Conservation (phyloP, 2,329 filamentous ascomycete species). For the Fusarium nematophilum region DNA sequence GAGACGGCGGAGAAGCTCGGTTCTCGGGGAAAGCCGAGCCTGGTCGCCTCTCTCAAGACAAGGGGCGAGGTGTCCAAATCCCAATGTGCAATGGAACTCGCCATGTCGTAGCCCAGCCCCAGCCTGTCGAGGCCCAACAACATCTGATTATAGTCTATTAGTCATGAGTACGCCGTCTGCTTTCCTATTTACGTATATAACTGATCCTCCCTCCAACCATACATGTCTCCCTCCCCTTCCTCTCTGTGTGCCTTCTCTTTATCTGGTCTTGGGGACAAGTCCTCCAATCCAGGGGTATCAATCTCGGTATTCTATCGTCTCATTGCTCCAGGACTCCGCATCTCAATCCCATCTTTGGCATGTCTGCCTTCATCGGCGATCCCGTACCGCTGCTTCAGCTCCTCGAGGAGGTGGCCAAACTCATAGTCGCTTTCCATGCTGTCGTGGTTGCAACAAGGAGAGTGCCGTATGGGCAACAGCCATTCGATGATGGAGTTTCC, state of each 20-base stretch:
- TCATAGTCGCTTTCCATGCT: conserved; percentile 74
- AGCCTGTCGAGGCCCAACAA: too few relatives aligned
- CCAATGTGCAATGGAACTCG: background rate
- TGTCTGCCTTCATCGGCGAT: conserved; percentile 25
- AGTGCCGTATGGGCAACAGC: conserved; percentile 80
- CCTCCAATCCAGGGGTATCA: conserved; percentile 31
- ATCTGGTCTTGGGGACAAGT: background rate
- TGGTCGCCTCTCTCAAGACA: too few relatives aligned
- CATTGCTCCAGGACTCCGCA: conserved; percentile 20
- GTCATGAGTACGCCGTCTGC: background rate
- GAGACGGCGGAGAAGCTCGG: too few relatives aligned
- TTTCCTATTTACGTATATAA: conserved; percentile 1
- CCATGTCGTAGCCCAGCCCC: background rate
- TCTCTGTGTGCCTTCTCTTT: conserved; percentile 6
- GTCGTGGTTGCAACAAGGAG: conserved; percentile 79
- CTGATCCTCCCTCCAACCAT: conserved; percentile 17
- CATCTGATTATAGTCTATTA: too few relatives aligned
- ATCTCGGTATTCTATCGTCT: conserved; percentile 14
- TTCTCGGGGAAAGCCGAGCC: too few relatives aligned
- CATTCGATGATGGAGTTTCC: conserved; percentile 78
- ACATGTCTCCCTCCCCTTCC: background rate
- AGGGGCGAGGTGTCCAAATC: too few relatives aligned
- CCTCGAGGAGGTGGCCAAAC: conserved; percentile 70
- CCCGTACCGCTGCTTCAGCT: conserved; percentile 59
- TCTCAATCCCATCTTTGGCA: conserved; percentile 33